These are phyloP conservation scores for Mycosarcoma maydis DNA, from an alignment of 1,284 basidiomycete species.

Conservation along the genomic window DNA sequence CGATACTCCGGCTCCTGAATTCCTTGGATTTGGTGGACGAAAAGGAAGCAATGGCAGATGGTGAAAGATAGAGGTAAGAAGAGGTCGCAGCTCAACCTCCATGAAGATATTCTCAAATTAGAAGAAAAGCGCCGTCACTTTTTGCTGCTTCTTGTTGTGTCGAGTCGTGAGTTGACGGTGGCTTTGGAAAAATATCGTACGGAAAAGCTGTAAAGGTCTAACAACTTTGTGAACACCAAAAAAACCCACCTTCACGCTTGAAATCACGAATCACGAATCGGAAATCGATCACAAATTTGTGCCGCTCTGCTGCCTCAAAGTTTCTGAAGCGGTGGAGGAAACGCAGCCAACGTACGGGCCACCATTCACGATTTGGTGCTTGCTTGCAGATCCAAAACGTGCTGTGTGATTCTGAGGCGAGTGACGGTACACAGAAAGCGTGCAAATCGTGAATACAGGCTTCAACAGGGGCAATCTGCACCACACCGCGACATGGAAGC, in stretches of 20 bases:
- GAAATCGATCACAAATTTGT: slow-evolving; percentile 1
- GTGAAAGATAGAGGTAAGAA: not conserved
- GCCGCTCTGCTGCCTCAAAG: slow-evolving; percentile 3
- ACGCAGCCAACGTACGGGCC: slow-evolving; percentile 28
- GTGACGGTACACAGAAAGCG: no score
- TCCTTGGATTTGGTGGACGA: no score
- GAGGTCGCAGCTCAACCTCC: not conserved
- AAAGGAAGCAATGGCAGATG: not conserved
- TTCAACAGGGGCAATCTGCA: no score
- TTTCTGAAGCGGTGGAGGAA: slow-evolving; percentile 30
- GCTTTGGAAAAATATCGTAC: slow-evolving; percentile 13
- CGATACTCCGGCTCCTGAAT: no score
- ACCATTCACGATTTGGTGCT: slow-evolving; percentile 1
- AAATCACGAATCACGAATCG: no score
- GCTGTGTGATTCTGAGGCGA: no score
- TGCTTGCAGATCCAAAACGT: slow-evolving; percentile 1
- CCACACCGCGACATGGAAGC: no score
- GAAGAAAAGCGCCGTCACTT: not conserved
- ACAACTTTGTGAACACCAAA: not conserved
- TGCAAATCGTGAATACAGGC: no score
- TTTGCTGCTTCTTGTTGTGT: not conserved
- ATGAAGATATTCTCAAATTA: slow-evolving; percentile 2
- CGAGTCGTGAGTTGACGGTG: no score
- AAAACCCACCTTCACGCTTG: not conserved
- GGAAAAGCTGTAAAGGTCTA: not conserved